phyloP scores from a whole-genome alignment of 1,284 basidiomycete genomes.

The Cutaneotrichosporon spelunceum region DNA sequence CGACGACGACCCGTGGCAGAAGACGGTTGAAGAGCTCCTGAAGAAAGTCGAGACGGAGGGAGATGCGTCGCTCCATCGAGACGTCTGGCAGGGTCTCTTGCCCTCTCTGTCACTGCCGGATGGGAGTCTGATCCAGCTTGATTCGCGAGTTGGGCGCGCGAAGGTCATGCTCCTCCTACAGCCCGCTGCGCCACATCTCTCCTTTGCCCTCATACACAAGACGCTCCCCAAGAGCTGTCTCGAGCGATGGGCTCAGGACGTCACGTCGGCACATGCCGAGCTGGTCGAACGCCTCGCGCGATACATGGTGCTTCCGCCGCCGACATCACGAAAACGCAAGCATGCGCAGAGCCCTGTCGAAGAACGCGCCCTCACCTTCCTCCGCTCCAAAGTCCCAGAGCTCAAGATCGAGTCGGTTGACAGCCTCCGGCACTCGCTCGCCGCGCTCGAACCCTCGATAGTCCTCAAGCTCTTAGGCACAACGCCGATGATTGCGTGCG shows the following conservation, averaged over 20 bases:
- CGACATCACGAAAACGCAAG: slow-evolving; percentile 22
- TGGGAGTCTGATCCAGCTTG: neutral
- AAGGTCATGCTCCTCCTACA: slow-evolving; percentile 15
- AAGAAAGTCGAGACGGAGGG: slow-evolving; percentile 13
- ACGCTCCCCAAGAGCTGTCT: slow-evolving; percentile 1
- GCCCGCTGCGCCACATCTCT: neutral
- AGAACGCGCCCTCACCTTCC: slow-evolving; percentile 1
- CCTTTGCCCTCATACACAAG: neutral
- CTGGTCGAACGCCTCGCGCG: slow-evolving; percentile 12
- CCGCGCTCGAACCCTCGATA: slow-evolving; percentile 7
- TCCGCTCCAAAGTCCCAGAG: slow-evolving; percentile 15
- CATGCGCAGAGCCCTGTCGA: slow-evolving; percentile 8
- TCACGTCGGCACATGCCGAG: slow-evolving; percentile 6
- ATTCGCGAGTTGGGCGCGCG: slow-evolving; percentile 4
- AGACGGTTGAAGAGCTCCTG: slow-evolving; percentile 15
- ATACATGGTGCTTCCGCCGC: slow-evolving; percentile 9
- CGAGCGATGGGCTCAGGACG: slow-evolving; percentile 7
- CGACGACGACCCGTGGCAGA: slow-evolving; percentile 14
- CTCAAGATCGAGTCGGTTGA: slow-evolving; percentile 12
- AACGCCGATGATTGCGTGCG: slow-evolving; percentile 18
- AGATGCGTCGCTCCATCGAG: slow-evolving; percentile 16
- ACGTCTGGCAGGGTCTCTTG: slow-evolving; percentile 31
- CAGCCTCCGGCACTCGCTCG: slow-evolving; percentile 5
- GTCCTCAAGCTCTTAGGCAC: slow-evolving; percentile 13
- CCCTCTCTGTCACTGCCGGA: neutral